A percentile compares a stretch with the other conserved stretches of the same genome.
Evolutionary conservation across 2,329 filamentous ascomycete genomes (phyloP).

Genomic region (Colletotrichum siamense): DNA sequence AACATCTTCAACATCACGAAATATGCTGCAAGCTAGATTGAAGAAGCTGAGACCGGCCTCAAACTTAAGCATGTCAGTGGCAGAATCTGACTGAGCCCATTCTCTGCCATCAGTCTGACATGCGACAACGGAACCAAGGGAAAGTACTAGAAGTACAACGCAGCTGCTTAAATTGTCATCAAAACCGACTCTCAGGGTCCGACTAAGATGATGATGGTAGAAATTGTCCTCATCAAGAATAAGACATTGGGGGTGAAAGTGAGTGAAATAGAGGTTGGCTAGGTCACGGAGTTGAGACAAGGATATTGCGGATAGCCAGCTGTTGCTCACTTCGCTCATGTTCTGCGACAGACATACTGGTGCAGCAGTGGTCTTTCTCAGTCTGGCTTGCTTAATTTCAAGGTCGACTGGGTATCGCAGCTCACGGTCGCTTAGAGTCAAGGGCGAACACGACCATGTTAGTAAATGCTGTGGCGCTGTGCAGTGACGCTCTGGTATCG

Average conservation of each 20-base stretch:
- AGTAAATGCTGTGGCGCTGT: not conserved
- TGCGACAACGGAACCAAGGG: not conserved
- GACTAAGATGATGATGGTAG: not conserved
- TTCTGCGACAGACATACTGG: not conserved
- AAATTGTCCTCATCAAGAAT: not conserved
- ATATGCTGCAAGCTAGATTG: not conserved
- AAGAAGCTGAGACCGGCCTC: not conserved
- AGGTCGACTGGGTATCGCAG: not conserved
- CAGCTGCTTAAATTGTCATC: not conserved
- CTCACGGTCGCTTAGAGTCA: not conserved
- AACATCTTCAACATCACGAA: not conserved
- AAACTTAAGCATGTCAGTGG: fast-evolving
- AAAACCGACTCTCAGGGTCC: not conserved
- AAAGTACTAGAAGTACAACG: not conserved
- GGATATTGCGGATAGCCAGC: not conserved
- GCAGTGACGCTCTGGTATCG: not conserved
- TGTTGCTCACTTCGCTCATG: not conserved
- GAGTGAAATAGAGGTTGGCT: not conserved
- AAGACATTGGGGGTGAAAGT: not conserved
- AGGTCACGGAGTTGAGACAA: not conserved
- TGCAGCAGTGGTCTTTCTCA: not conserved
- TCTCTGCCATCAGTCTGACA: not conserved
- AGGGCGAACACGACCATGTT: not conserved
- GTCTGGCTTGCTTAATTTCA: not conserved
- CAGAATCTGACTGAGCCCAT: not conserved